These are phyloP conservation scores for Stagonosporopsis rhizophila DNA, from an alignment of 2,329 filamentous ascomycete genomes.

Conservation along the genomic window DNA sequence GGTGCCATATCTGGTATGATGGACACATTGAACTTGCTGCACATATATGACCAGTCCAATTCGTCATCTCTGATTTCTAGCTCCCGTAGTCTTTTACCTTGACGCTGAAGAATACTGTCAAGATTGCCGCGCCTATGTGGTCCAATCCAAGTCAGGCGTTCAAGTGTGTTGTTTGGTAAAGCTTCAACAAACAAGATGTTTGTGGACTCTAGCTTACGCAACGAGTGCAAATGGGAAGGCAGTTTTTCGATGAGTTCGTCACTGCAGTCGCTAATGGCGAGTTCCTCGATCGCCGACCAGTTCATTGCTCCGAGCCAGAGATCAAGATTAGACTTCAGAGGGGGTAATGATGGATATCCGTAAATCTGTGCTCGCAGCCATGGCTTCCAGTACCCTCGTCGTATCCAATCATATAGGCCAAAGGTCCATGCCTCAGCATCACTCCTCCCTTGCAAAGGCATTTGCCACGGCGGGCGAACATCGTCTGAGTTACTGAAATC, in stretches of 20 bases:
- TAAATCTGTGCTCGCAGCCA: background rate
- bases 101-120: background rate
- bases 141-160: background rate
- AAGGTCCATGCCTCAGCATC: background rate
- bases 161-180: background rate
- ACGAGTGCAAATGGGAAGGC: background rate
- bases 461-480: background rate
- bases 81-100: background rate
- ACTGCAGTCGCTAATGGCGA: background rate
- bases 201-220: background rate
- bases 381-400: background rate
- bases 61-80: background rate
- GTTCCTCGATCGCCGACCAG: background rate
- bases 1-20: background rate
- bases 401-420: background rate
- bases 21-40: background rate
- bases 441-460: background rate
- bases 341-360: background rate
- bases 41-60: background rate
- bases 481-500: background rate
- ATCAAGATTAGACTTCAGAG: background rate
- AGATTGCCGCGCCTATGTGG: background rate
- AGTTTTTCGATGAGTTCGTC: background rate
- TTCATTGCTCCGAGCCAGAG: background rate
- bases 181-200: background rate